These are phyloP conservation scores for Piloderma croceum DNA, from an alignment of 768 basidiomycete genomes.

Conservation along the genomic window DNA sequence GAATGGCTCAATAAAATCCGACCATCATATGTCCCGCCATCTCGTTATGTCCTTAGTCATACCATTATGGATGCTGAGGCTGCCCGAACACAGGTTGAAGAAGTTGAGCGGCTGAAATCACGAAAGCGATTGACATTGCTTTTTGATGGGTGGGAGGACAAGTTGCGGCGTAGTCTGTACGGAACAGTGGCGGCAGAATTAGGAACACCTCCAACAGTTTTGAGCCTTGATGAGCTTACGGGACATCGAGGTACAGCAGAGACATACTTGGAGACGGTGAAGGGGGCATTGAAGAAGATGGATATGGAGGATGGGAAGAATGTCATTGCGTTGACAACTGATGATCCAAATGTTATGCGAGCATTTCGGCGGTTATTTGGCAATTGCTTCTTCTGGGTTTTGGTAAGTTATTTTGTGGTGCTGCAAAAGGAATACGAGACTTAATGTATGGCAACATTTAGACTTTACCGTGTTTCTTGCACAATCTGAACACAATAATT, in stretches of 20 bases:
- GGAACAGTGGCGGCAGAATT: constrained; percentile 21
- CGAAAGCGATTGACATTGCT: constrained; percentile 19
- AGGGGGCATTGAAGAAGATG: constrained; percentile 17
- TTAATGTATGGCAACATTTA: constrained; percentile 6
- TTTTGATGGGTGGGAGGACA: constrained; percentile 30
- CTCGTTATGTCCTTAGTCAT: constrained; percentile 20
- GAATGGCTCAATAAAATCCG: constrained; percentile 19
- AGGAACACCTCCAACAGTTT: constrained; percentile 16
- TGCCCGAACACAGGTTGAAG: constrained; percentile 15
- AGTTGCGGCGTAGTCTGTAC: constrained; percentile 20
- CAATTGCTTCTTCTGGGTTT: constrained; percentile 19
- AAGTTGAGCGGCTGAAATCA: constrained; percentile 11
- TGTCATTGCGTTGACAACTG: constrained; percentile 23
- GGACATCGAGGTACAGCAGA: constrained; percentile 18
- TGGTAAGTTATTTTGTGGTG: constrained; percentile 18
- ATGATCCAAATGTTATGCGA: constrained; percentile 30
- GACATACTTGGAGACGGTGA: constrained; percentile 12
- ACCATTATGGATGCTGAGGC: constrained; percentile 18
- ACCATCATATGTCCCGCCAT: constrained; percentile 21
- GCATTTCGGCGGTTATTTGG: constrained; percentile 17
- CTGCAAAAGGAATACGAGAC: too few species aligned
- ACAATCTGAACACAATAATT: constrained; percentile 26
- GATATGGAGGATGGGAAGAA: constrained; percentile 12
- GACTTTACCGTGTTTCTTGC: constrained; percentile 26
- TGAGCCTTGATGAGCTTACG: constrained; percentile 21